These are phyloP conservation scores for Colletotrichum paranaense DNA, from an alignment of 2,329 filamentous ascomycete species.

Conservation along the genomic window DNA sequence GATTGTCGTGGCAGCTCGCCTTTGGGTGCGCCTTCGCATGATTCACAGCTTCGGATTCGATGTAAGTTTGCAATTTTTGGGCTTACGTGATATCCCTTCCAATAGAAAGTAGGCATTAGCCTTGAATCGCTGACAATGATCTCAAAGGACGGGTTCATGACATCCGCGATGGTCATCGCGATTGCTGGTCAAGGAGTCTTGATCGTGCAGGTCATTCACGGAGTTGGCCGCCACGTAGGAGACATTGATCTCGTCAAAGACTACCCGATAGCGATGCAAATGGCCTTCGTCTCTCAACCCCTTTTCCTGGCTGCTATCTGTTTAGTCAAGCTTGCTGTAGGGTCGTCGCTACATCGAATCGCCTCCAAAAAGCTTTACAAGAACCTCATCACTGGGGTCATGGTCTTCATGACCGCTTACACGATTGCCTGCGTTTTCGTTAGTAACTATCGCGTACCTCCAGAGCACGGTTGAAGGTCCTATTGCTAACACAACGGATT, in stretches of 20 bases:
- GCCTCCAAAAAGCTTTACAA: slow-evolving; percentile 49
- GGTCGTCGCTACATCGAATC: slow-evolving; percentile 53
- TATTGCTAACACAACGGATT: not conserved
- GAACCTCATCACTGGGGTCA: slow-evolving; percentile 48
- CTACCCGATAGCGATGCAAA: slow-evolving; percentile 50
- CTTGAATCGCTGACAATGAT: not conserved
- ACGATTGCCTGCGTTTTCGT: slow-evolving; percentile 50
- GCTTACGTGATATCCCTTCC: no score
- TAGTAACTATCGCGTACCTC: slow-evolving; percentile 20
- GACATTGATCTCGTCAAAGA: slow-evolving; percentile 49
- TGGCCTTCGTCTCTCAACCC: slow-evolving; percentile 57
- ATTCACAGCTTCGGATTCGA: slow-evolving; percentile 60
- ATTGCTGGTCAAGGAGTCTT: slow-evolving; percentile 52
- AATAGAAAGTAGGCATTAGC: no score
- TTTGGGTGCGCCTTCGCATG: slow-evolving; percentile 58
- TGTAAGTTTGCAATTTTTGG: slow-evolving; percentile 42
- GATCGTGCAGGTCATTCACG: slow-evolving; percentile 52
- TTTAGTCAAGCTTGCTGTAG: slow-evolving; percentile 55
- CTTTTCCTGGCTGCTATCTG: slow-evolving; percentile 55
- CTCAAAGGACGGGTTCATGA: slow-evolving; percentile 46
- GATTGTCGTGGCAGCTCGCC: slow-evolving; percentile 51
- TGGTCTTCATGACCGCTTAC: slow-evolving; percentile 49
- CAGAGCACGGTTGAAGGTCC: accelerated
- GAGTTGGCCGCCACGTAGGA: slow-evolving; percentile 57
- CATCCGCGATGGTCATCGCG: slow-evolving; percentile 43